Base-by-base conservation (phyloP, 805 yeast genomes). In the Nakazawaea sp. region DNA sequence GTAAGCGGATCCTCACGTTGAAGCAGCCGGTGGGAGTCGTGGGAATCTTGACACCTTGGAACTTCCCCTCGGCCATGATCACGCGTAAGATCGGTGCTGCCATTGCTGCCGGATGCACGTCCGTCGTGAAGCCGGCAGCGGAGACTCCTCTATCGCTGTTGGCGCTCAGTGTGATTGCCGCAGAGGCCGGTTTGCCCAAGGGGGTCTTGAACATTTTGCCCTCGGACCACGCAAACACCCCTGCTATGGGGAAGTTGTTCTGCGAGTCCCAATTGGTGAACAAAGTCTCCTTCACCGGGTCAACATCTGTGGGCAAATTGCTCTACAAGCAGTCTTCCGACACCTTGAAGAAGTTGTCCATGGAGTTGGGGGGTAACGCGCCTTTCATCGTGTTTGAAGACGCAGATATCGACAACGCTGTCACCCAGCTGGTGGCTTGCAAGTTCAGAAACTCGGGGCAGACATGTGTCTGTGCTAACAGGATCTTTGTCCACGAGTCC, bases 21-120 rank as follows among this genome's bases (percentile, higher is more conserved):
- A 72, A 75, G 47, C 87, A 81, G 53, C 90, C 94, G n/a, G 64
- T 83, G 33, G 94, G 94, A 6, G 88, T 81, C 1, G 81, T 83
- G 47, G 89, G 88, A 8, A 73, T 83, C 37, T 55, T 83, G 49
- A 80, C 90, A 3, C 92, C 92, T 3, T 83, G 92, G 92, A 83
- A 84, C 57, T 84, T 83, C 58, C 94, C 94, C 3, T 60, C 76
- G 17, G 85, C 89, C 3, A 81, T 81, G 89, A 78, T 80, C 43
- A 70, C 87, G 5, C 63, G 88, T 45, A 81, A 81, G 52, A 59
- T 78, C 35, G 89, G 82, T 16, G 87, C 90, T 23, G 87, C 86
- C 2, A 51, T 80, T 21, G 89, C 92, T 13, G 82, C 84, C 12
- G 94, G 92, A 2, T 82, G 90, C 56, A 75, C 90, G 5, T 61